A percentile compares a stretch with the other conserved stretches of the same genome.
phyloP scores from a whole-genome alignment of 1,139 yeast species.

The Candida dubliniensis region DNA sequence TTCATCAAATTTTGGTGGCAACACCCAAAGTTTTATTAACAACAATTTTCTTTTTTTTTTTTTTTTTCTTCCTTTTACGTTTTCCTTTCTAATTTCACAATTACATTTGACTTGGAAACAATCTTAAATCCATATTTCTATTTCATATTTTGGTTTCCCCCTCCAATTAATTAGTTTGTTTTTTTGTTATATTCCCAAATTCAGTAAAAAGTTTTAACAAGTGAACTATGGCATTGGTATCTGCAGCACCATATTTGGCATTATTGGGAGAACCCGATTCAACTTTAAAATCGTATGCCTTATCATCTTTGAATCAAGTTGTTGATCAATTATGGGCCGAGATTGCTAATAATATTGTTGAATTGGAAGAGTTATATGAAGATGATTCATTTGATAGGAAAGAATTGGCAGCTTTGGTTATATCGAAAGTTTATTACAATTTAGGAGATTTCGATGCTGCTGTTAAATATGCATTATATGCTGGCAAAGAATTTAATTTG shows the following conservation, averaged over 20 bases:
- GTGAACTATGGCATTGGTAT: slow-evolving; percentile 55
- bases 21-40: neutral
- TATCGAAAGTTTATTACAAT: slow-evolving; percentile 92
- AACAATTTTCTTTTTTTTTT: neutral
- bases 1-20: too few species aligned
- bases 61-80: neutral
- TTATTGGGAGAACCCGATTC: slow-evolving; percentile 80
- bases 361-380: slow-evolving; percentile 88
- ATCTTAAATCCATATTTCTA: neutral
- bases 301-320: slow-evolving; percentile 73
- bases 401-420: slow-evolving; percentile 84
- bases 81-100: neutral
- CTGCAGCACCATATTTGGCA: slow-evolving; percentile 91
- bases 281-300: slow-evolving; percentile 78
- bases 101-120: too few species aligned
- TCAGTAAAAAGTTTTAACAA: neutral
- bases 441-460: slow-evolving; percentile 92
- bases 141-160: neutral
- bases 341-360: slow-evolving; percentile 85
- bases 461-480: slow-evolving; percentile 82
- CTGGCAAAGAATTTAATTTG: slow-evolving; percentile 78
- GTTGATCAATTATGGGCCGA: slow-evolving; percentile 98
- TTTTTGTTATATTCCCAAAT: neutral
- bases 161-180: neutral
- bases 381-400: slow-evolving; percentile 76